A percentile compares a stretch with the other conserved stretches of the same genome.
Evolutionary conservation across 139 green algal species (phyloP).

Genomic region (Chlorella sp.): DNA sequence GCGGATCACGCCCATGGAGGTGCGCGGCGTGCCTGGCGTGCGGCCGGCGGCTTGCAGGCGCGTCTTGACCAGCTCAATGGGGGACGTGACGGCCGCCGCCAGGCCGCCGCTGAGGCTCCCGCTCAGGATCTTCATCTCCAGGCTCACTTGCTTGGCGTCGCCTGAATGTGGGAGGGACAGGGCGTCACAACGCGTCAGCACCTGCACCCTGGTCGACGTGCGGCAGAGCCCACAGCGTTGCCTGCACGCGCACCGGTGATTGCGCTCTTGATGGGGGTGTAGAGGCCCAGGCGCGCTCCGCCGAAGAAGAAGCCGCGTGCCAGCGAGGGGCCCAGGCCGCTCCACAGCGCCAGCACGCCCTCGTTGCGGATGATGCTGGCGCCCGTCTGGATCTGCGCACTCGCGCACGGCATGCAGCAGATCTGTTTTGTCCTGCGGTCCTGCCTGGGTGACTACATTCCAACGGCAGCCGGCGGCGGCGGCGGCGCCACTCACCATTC

Average conservation of each 20-base stretch:
- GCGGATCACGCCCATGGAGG: conserved; percentile 33
- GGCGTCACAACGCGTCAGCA: too few relatives aligned
- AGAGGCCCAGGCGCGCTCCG: conserved; percentile 68
- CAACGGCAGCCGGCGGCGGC: neutral
- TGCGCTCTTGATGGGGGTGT: conserved; percentile 61
- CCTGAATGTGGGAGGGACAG: too few relatives aligned
- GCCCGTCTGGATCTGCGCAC: conserved; percentile 41
- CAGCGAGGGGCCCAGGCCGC: conserved; percentile 47
- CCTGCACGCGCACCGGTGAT: conserved; percentile 11
- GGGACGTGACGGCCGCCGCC: conserved; percentile 64
- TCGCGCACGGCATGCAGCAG: too few relatives aligned
- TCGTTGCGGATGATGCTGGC: conserved; percentile 43
- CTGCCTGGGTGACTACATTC: too few relatives aligned
- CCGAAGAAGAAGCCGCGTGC: conserved; percentile 59
- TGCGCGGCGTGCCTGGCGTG: neutral
- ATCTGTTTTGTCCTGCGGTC: too few relatives aligned
- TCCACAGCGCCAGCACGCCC: conserved; percentile 51
- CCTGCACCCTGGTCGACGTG: too few relatives aligned
- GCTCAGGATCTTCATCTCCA: conserved; percentile 38
- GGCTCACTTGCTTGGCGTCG: neutral
- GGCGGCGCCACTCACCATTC: conserved; percentile 27
- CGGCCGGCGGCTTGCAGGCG: conserved; percentile 16
- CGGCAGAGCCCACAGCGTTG: too few relatives aligned
- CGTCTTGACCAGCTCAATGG: conserved; percentile 77
- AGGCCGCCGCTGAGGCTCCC: conserved; percentile 63